These are phyloP conservation scores for Cercophora scortea DNA, from an alignment of 495 filamentous ascomycete genomes.

Conservation along the genomic window DNA sequence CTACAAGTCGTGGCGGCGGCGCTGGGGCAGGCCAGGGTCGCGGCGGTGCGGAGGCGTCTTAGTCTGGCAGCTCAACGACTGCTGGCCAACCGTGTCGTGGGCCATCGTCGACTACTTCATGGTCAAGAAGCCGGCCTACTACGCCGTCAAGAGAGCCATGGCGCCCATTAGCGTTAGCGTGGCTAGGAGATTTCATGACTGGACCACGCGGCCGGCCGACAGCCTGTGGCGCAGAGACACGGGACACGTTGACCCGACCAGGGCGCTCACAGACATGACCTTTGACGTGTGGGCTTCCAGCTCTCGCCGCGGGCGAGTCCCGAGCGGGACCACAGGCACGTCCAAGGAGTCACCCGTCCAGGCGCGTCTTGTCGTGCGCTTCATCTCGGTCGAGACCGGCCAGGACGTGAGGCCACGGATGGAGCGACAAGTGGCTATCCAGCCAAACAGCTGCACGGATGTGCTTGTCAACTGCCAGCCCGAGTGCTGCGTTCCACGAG, in stretches of 20 bases:
- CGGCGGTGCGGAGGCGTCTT: slow-evolving; percentile 70
- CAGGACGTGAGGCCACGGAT: slow-evolving; percentile 39
- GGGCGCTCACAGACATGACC: slow-evolving; percentile 38
- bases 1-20: slow-evolving; percentile 67
- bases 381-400: slow-evolving; percentile 59
- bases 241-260: slow-evolving; percentile 40
- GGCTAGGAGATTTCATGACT: slow-evolving; percentile 49
- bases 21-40: slow-evolving; percentile 54
- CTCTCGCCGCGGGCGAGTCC: too few species aligned
- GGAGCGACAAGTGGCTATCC: slow-evolving; percentile 39
- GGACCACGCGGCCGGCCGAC: slow-evolving; percentile 38
- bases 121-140: slow-evolving; percentile 69
- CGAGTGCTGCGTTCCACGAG: slow-evolving; percentile 38
- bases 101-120: slow-evolving; percentile 71
- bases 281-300: slow-evolving; percentile 68
- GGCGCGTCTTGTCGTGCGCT: slow-evolving; percentile 50
- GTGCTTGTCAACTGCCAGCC: slow-evolving; percentile 28
- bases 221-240: slow-evolving; percentile 20
- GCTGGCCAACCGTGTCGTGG: slow-evolving; percentile 79
- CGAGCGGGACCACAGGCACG: too few species aligned
- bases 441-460: slow-evolving; percentile 61
- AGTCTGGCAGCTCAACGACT: slow-evolving; percentile 93
- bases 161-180: slow-evolving; percentile 62
- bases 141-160: slow-evolving; percentile 62
- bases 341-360: too few species aligned